Conservation (phyloP, 2,329 filamentous ascomycete species). For the Paecilomyces formosus region DNA sequence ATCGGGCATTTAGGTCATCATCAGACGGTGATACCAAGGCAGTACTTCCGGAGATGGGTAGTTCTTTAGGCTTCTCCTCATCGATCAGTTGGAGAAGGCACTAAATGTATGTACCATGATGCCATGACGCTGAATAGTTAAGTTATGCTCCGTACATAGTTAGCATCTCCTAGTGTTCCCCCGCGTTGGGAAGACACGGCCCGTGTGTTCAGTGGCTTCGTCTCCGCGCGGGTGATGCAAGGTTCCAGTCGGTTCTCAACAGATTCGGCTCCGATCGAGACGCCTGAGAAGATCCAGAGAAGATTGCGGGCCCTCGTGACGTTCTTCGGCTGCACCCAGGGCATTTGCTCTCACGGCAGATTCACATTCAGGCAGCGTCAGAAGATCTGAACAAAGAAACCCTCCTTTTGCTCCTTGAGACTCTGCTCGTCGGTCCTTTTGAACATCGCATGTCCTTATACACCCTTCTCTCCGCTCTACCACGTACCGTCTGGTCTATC, state of each 20-base stretch:
- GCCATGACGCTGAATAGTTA: not conserved
- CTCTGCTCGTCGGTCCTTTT: not conserved
- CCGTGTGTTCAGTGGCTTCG: not conserved
- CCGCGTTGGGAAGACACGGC: not conserved
- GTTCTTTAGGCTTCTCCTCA: not conserved
- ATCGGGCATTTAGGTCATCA: not conserved
- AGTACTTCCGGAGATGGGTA: not conserved
- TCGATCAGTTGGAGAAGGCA: not conserved
- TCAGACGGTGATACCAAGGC: not conserved
- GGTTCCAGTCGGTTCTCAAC: not conserved
- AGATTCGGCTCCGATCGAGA: no score
- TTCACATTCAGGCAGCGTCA: not conserved
- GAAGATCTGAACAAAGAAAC: not conserved
- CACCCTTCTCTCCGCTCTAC: not conserved
- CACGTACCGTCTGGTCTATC: not conserved
- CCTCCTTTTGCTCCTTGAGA: not conserved
- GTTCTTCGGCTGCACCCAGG: slow-evolving; percentile 4
- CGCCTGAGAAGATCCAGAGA: not conserved
- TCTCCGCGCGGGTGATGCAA: not conserved
- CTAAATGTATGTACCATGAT: not conserved
- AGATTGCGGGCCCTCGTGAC: slow-evolving; percentile 15
- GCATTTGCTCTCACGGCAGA: not conserved
- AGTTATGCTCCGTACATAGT: no score
- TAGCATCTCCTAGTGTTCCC: not conserved
- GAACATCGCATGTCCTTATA: not conserved